Percentiles rank a stretch among this genome's conserved stretches.
Conservation (phyloP, 2,329 filamentous ascomycete species). For the Aureobasidium subglaciale region DNA sequence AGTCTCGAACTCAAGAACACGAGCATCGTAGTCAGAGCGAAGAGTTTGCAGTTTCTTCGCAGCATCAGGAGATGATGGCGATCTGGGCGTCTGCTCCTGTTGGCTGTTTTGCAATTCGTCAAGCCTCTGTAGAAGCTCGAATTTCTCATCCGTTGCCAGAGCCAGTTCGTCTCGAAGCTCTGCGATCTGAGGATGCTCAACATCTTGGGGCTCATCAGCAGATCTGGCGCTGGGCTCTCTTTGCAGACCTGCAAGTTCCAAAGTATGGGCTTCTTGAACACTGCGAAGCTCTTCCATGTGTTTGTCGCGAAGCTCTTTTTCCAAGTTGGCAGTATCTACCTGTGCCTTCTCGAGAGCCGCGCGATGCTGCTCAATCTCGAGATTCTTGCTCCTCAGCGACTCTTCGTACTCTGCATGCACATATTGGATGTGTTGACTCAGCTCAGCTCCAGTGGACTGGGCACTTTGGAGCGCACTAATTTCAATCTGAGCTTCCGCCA, state of each 20-base stretch:
- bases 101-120: neutral
- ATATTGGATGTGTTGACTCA: neutral
- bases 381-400: slow-evolving; percentile 2
- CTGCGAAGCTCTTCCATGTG: slow-evolving; percentile 8
- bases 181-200: neutral
- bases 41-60: neutral
- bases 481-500: neutral
- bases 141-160: neutral
- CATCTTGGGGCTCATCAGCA: neutral
- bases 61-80: neutral
- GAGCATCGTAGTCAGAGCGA: neutral
- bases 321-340: neutral
- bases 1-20: slow-evolving; percentile 2
- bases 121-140: neutral
- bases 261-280: slow-evolving; percentile 4
- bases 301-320: slow-evolving; percentile 2
- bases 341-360: slow-evolving; percentile 7
- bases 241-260: neutral
- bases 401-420: slow-evolving; percentile 11
- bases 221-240: neutral
- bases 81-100: neutral
- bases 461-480: neutral
- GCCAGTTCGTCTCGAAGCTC: slow-evolving; percentile 9
- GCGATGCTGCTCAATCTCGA: slow-evolving; percentile 15
- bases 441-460: neutral